phyloP scores from a whole-genome alignment of 176 grass and related monocot species.

The Musa acuminata region DNA sequence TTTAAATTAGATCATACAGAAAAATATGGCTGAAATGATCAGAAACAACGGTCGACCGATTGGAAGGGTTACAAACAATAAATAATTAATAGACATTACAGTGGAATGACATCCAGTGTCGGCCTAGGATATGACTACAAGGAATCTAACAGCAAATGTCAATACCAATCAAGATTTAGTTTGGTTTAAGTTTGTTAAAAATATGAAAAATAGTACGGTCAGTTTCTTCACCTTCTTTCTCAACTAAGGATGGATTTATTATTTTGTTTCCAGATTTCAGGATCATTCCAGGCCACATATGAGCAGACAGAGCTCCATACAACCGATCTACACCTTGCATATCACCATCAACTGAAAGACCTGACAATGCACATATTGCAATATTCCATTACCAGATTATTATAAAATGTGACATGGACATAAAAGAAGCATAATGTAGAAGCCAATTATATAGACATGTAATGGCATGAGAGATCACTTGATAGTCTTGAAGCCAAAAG shows the following conservation, averaged over 20 bases:
- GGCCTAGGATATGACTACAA: not conserved
- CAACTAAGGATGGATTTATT: constrained; percentile 48
- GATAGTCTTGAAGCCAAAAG: no score
- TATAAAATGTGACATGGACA: not conserved
- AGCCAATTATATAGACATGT: not conserved
- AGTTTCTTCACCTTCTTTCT: constrained; percentile 60
- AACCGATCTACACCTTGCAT: constrained; percentile 91
- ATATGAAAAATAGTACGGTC: not conserved
- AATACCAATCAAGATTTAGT: not conserved
- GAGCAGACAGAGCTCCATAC: constrained; percentile 73
- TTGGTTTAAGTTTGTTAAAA: no score
- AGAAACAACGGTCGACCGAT: not conserved
- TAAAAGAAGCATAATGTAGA: not conserved
- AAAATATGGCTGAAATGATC: not conserved
- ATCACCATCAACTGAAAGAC: constrained; percentile 88
- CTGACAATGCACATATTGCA: constrained; percentile 30
- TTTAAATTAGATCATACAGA: not conserved
- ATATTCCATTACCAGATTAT: constrained; percentile 10
- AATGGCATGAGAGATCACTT: no score
- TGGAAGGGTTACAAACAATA: not conserved
- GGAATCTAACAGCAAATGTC: not conserved
- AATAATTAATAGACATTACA: not conserved
- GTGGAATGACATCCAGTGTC: not conserved
- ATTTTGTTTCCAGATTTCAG: constrained; percentile 85
- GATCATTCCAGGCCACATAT: constrained; percentile 99